Conservation (phyloP, 192 early-diverging fungal genomes). For the Coemansia sp. region DNA sequence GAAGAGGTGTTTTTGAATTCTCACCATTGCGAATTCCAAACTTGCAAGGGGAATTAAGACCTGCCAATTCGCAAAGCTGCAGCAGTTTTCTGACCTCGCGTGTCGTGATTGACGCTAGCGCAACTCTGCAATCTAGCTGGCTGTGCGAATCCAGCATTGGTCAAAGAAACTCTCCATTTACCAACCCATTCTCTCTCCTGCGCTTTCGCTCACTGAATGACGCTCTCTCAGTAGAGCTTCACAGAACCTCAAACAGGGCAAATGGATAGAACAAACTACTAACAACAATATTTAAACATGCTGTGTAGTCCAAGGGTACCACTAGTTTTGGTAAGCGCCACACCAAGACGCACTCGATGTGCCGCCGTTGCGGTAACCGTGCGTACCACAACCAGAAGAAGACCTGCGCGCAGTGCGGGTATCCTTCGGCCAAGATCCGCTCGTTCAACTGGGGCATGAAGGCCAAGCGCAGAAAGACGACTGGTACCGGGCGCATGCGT, state of each 20-base stretch:
- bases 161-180: no score
- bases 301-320: conserved; percentile 90
- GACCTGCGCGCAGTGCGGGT: conserved; percentile 99
- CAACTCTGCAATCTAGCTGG: no score
- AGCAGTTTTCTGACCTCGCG: no score
- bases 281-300: background rate
- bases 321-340: conserved; percentile 99
- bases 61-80: no score
- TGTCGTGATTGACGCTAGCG: no score
- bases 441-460: conserved; percentile 96
- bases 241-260: background rate
- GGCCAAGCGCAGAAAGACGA: conserved; percentile 98
- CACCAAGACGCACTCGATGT: conserved; percentile 99
- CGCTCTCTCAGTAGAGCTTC: background rate
- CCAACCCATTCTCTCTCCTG: background rate
- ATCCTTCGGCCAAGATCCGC: conserved; percentile 97
- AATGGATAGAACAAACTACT: background rate
- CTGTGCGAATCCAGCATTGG: no score
- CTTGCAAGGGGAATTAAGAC: background rate
- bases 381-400: conserved; percentile 99
- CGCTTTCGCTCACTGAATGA: background rate
- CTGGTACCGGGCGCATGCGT: conserved; percentile 97
- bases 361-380: conserved; percentile 94
- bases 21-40: background rate
- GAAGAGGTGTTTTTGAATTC: background rate